These are phyloP conservation scores for Drechslerella dactyloides DNA, from an alignment of 2,329 filamentous ascomycete genomes.

Conservation along the genomic window DNA sequence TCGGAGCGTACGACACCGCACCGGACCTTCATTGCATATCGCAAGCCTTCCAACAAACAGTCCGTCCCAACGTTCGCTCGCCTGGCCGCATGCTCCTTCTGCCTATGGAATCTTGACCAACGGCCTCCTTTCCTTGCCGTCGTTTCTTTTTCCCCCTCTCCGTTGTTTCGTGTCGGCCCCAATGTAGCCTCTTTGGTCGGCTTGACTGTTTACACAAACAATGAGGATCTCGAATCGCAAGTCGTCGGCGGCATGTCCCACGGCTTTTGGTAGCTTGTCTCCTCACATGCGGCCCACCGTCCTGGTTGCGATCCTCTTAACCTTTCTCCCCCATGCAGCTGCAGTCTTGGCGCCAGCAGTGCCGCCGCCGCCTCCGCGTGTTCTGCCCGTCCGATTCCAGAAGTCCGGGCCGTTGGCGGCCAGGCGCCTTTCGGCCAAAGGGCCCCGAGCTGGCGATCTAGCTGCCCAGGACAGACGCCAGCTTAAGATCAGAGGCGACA, in stretches of 20 bases:
- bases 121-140: neutral
- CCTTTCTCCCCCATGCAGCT: constrained; percentile 18
- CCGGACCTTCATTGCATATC: too few relatives aligned
- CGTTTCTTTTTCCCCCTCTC: neutral
- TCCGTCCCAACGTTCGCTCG: neutral
- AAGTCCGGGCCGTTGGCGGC: constrained; percentile 24
- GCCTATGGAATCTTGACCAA: neutral
- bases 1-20: too few relatives aligned
- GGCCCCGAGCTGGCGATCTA: neutral
- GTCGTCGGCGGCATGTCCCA: neutral
- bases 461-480: neutral
- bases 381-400: constrained; percentile 25
- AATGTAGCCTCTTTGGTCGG: neutral
- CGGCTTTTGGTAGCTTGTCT: neutral
- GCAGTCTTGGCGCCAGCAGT: constrained; percentile 26
- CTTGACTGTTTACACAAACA: neutral
- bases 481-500: constrained; percentile 7
- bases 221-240: neutral
- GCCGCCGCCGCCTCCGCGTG: neutral
- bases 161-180: neutral
- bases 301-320: constrained; percentile 18
- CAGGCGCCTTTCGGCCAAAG: neutral
- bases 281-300: constrained; percentile 11
- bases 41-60: too few relatives aligned
- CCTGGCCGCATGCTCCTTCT: neutral